Percentiles rank a stretch among this genome's conserved stretches.
These are phyloP conservation scores for Lentinula lateritia DNA, from an alignment of 768 basidiomycete genomes.

Conservation along the genomic window DNA sequence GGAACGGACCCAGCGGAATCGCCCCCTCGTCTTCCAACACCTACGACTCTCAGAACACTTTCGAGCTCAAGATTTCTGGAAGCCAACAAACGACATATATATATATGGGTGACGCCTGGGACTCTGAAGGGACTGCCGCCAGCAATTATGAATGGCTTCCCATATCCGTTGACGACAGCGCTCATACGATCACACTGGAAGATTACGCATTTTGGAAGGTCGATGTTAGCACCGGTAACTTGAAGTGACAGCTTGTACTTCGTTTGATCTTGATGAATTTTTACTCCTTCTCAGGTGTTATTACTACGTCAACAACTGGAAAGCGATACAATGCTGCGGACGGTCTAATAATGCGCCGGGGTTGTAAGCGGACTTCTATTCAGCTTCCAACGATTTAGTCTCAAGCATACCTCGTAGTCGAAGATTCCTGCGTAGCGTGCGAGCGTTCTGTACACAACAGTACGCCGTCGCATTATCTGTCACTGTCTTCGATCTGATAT, in stretches of 20 bases:
- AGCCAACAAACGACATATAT: conserved; percentile 4
- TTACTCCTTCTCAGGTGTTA: background rate
- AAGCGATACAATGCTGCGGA: background rate
- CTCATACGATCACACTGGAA: conserved; percentile 16
- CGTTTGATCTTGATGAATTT: background rate
- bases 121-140: conserved; percentile 1
- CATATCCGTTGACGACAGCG: conserved; percentile 18
- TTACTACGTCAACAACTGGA: background rate
- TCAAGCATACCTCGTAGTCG: background rate
- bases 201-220: conserved; percentile 20
- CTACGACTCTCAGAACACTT: conserved; percentile 9
- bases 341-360: conserved; percentile 1
- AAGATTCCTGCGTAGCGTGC: background rate
- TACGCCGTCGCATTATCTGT: background rate
- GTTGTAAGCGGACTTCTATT: background rate
- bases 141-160: conserved; percentile 22
- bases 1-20: background rate
- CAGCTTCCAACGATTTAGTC: no score
- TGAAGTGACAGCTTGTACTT: no score
- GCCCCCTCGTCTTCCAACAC: conserved; percentile 4
- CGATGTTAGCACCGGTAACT: conserved; percentile 15
- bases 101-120: conserved; percentile 9
- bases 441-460: background rate
- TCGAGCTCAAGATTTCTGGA: conserved; percentile 7
- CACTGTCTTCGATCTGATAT: background rate